Base-by-base conservation (phyloP, 163 green algal genomes). In the Picocystis sp. region DNA sequence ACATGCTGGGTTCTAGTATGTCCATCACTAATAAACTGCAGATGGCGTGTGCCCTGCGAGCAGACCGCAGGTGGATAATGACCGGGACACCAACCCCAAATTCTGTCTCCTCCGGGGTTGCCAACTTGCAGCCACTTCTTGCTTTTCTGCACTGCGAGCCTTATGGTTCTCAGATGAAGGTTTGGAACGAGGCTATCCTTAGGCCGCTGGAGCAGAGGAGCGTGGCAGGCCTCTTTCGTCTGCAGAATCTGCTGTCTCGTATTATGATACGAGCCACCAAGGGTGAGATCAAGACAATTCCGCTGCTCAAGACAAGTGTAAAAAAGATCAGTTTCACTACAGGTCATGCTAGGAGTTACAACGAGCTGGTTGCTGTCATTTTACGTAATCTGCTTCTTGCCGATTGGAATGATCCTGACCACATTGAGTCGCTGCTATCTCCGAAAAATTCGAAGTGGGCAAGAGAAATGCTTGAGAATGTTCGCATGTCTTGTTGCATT, bases 381-480 rank as follows among this genome's bases (percentile, higher is more conserved):
- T 55, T 75, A 23, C 71, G 82, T 43, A 94, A 94, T 62, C 65
- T 96, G 53, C 62, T 97, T 47, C 72, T 87, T 13, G 75, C 74
- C 1, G 88, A 97, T 70, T 97, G 83, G 82, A 70, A 66, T 34
- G 87, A 97, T 52, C 66, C 81, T n/a, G 65, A 78, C 33, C 86
- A 97, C 70, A 51, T 45, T 0, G 81, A 97, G 76, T 75, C 59
- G 45, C 56, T 87, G 41, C 65, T 92, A 5, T 69, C 69, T 51
- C 17, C 50, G 15, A 23, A 41, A 19, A 73, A 78, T 42, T 64
- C 19, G 49, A 74, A 74, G 53, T 79, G 70, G 64, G 71, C 69
- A 44, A 54, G 57, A 13, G 59, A 84, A 67, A 83, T 85, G 65
- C 57, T 93, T 24, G 33, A 56, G 22, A 96, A 96, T 64, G 61